These are phyloP conservation scores for Plasmodium vinckei DNA, from an alignment of 169 alveolate species.

Conservation along the genomic window DNA sequence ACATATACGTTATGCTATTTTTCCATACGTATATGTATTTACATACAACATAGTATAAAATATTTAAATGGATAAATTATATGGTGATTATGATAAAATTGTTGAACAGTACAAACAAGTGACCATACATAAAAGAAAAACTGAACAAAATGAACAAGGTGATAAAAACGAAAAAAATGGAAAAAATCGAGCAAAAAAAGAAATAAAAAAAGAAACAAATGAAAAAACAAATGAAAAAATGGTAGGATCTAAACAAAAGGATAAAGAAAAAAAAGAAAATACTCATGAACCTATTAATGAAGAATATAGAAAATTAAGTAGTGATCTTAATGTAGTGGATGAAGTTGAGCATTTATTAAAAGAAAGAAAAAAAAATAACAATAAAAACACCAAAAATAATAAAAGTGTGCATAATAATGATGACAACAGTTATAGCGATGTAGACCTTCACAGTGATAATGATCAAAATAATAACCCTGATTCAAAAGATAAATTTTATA, in stretches of 20 bases:
- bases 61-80: conserved; percentile 71
- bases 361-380: background rate
- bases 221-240: conserved; percentile 43
- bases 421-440: background rate
- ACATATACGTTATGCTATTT: no score
- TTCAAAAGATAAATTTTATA: conserved; percentile 23
- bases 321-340: background rate
- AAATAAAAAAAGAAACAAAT: no score
- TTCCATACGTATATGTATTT: no score
- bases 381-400: background rate
- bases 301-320: background rate
- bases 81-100: conserved; percentile 73
- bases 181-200: conserved; percentile 6
- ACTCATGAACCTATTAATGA: background rate
- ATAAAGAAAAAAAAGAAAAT: background rate
- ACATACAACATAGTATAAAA: background rate
- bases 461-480: background rate
- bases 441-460: background rate
- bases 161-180: conserved; percentile 8
- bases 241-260: conserved; percentile 8
- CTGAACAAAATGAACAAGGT: conserved; percentile 25
- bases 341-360: background rate
- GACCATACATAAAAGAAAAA: conserved; percentile 40
- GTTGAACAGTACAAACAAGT: conserved; percentile 52
- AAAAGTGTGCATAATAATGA: background rate